Conservation (phyloP, 2,329 filamentous ascomycete species). For the Raffaelea albimanens region DNA sequence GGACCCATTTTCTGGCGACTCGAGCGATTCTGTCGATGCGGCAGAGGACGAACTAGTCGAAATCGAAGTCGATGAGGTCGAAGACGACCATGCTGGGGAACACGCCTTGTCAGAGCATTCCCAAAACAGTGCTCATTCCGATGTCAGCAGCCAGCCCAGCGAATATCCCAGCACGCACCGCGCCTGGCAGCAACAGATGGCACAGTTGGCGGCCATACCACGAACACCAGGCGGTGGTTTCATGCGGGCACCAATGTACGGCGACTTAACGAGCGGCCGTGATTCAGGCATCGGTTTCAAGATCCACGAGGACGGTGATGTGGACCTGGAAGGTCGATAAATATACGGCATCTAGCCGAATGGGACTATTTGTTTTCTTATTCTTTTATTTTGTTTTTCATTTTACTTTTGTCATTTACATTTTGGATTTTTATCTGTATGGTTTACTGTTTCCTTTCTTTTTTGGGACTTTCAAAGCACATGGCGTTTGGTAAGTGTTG, state of each 20-base stretch:
- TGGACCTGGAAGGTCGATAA: not conserved
- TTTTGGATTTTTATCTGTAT: not conserved
- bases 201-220: constrained; percentile 8
- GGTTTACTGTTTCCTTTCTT: not conserved
- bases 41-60: no score
- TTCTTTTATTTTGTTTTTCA: not conserved
- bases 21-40: constrained; percentile 9
- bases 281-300: constrained; percentile 9
- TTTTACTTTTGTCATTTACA: not conserved
- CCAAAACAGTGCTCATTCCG: constrained; percentile 3
- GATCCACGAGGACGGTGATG: constrained; percentile 9
- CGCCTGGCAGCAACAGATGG: constrained; percentile 21
- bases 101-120: not conserved
- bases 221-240: not conserved
- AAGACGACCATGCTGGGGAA: constrained; percentile 1
- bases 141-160: constrained; percentile 41
- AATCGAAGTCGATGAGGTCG: constrained; percentile 1
- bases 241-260: not conserved
- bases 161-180: constrained; percentile 46
- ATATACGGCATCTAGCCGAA: no score
- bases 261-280: constrained; percentile 1
- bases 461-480: no score
- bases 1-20: constrained; percentile 26
- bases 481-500: no score
- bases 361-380: no score